These are phyloP conservation scores for Cenchrus fungigraminus DNA, from an alignment of 176 grass and related monocot species.

Conservation along the genomic window DNA sequence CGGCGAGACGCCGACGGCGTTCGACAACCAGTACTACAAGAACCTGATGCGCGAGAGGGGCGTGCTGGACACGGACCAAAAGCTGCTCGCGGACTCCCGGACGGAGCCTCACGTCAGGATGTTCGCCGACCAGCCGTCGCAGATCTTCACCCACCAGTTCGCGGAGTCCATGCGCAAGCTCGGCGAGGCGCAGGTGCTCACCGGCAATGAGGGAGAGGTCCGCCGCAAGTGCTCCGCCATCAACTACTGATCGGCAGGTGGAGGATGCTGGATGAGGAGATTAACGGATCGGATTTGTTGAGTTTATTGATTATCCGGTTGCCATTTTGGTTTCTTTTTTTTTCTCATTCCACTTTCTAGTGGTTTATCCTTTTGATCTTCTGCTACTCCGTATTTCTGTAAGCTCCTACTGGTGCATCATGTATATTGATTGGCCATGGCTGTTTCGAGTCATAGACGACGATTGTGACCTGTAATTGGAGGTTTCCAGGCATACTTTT, in stretches of 20 bases:
- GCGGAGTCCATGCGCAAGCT: constrained; percentile 66
- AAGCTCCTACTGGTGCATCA: neutral
- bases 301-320: neutral
- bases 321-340: constrained; percentile 27
- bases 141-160: constrained; percentile 51
- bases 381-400: neutral
- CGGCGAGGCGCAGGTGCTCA: constrained; percentile 67
- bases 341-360: neutral
- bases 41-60: constrained; percentile 69
- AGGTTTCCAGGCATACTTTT: neutral
- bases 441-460: neutral
- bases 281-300: neutral
- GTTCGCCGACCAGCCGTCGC: constrained; percentile 18
- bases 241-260: constrained; percentile 16
- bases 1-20: constrained; percentile 62
- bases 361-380: neutral
- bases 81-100: constrained; percentile 64
- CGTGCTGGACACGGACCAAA: constrained; percentile 64
- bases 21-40: constrained; percentile 69
- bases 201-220: constrained; percentile 70
- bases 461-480: neutral
- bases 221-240: constrained; percentile 71
- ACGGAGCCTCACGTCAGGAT: constrained; percentile 40
- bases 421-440: neutral
- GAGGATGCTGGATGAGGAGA: neutral